phyloP scores from a whole-genome alignment of 1,284 basidiomycete genomes.

The Peniophora sp. region DNA sequence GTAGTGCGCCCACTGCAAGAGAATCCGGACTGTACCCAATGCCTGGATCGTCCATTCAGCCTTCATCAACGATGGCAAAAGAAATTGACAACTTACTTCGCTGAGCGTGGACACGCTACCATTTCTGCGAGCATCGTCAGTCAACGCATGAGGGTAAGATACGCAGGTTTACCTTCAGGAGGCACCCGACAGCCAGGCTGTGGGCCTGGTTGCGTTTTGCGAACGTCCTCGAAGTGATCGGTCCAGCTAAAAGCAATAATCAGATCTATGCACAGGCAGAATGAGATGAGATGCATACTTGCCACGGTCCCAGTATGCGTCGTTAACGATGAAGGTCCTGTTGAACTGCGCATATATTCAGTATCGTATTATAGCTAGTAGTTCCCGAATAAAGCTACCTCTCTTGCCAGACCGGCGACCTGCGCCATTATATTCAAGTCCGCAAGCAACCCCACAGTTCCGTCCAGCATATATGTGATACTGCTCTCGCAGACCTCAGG shows the following conservation, averaged over 20 bases:
- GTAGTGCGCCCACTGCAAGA: background rate
- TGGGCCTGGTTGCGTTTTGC: constrained; percentile 50
- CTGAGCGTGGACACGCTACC: constrained; percentile 63
- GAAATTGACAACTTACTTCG: constrained; percentile 35
- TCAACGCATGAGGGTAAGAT: constrained; percentile 1
- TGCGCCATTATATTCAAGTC: constrained; percentile 62
- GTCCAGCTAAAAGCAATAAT: constrained; percentile 38
- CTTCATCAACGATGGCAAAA: constrained; percentile 5
- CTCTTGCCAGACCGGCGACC: constrained; percentile 53
- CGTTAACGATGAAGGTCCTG: constrained; percentile 27
- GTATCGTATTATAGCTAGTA: background rate
- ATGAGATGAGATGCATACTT: constrained; percentile 30
- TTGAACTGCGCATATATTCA: constrained; percentile 16
- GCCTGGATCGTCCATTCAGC: constrained; percentile 30
- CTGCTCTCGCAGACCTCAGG: constrained; percentile 43
- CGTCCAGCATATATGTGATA: constrained; percentile 65
- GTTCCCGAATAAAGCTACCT: constrained; percentile 29
- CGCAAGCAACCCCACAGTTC: constrained; percentile 50
- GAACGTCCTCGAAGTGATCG: constrained; percentile 55
- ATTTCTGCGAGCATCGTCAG: constrained; percentile 35
- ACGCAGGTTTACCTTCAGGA: constrained; percentile 38
- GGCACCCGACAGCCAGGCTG: constrained; percentile 56
- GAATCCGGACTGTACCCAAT: constrained; percentile 51
- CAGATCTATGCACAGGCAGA: constrained; percentile 1
- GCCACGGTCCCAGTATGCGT: constrained; percentile 60